Evolutionary conservation across 129 eudicot species (phyloP).

Genomic region (Logfia minima): DNA sequence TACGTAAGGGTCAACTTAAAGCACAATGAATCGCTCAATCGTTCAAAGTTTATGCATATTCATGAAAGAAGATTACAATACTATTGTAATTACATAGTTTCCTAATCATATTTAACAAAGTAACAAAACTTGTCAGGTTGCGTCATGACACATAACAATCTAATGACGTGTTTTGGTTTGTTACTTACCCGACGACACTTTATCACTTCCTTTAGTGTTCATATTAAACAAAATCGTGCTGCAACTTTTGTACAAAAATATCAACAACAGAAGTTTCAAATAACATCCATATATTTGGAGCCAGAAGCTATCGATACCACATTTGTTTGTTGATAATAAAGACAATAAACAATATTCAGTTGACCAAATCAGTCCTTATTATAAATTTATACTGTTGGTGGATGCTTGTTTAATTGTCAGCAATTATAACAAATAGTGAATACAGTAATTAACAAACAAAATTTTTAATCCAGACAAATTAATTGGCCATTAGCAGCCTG

Average conservation of each 20-base stretch:
- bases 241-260: neutral
- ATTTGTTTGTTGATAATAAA: neutral
- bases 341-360: neutral
- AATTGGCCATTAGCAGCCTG: slow-evolving; percentile 19
- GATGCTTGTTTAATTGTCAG: slow-evolving; percentile 2
- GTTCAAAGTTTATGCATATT: neutral
- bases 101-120: neutral
- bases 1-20: too few species aligned
- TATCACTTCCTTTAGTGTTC: neutral
- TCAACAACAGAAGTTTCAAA: neutral
- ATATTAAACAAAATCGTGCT: neutral
- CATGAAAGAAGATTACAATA: neutral
- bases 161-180: too few species aligned
- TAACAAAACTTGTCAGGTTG: neutral
- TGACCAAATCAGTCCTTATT: slow-evolving; percentile 14
- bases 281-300: neutral
- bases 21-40: too few species aligned
- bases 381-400: slow-evolving; percentile 1
- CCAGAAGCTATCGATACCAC: neutral
- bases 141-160: neutral
- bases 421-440: slow-evolving; percentile 2
- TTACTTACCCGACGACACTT: neutral
- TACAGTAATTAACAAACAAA: neutral
- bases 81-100: neutral
- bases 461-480: slow-evolving; percentile 12